Base-by-base conservation (phyloP, 2,329 filamentous ascomycete genomes). In the Arachnomyces sp. region DNA sequence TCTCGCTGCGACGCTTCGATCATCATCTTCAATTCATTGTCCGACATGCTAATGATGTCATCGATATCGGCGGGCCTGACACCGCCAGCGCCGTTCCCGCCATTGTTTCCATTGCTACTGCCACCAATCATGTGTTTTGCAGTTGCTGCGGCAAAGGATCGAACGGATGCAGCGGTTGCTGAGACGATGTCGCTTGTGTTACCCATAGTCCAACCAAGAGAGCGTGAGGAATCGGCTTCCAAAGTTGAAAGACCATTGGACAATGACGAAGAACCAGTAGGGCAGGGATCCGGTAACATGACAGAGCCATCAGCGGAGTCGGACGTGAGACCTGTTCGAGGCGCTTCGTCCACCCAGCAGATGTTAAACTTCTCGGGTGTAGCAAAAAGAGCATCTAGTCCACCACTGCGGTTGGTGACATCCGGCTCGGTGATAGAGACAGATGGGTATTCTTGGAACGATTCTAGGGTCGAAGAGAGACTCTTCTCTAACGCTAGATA, bases 1-100 rank as follows among this genome's bases (percentile, higher is more conserved):
- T 90, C 83, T 39, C 80, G 75, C 18, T 68, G 63, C 3, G 65
- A 65, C 34, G 59, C 60, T 32, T 57, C 48, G 9, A 66, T 57
- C 37, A 67, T 63, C 11, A 55, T 49, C 31, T 59, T 56, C 16
- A 70, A 49, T 29, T 66, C 61, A 28, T 65, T 60, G 28, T 60
- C 55, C 12, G 65, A 62, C 57, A 70, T 61, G 4, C 56, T 63
- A 17, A 64, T 59, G 7, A 69, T 55, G 16, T 66, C 62, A 15
- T 66, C 62, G 17, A 67, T 49, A 17, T 57, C 60, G 1, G 57
- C 54, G 5, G 21, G 21, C 21, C 21, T 25, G 9, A 25, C 9
- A 25, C 21, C 21, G 9, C 21, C 9, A 25, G 21, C 21, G 21
- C 21, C 9, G 9, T 57, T 50, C 28, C 52, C 57, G 17, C 55